These are phyloP conservation scores for Ceratobasidium sp. DNA, from an alignment of 1,284 basidiomycete species.

Conservation along the genomic window DNA sequence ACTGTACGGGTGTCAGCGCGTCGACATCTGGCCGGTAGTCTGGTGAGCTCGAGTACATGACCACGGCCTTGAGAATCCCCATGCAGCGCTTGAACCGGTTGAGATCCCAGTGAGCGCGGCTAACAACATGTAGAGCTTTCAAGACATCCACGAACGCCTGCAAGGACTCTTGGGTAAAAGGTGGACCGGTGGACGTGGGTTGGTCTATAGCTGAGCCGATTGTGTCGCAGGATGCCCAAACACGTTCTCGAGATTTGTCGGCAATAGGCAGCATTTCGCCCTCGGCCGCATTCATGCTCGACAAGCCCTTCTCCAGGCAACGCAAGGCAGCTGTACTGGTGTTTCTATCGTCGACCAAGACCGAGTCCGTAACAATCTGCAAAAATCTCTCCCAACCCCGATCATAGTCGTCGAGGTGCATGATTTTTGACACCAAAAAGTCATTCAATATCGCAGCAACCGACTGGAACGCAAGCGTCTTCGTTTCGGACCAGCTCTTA, in stretches of 20 bases:
- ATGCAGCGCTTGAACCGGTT: conserved; percentile 74
- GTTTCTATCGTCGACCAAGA: conserved; percentile 71
- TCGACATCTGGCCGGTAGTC: conserved; percentile 92
- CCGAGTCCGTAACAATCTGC: conserved; percentile 71
- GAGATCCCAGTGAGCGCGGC: conserved; percentile 71
- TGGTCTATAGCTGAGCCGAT: conserved; percentile 69
- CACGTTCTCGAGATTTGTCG: conserved; percentile 65
- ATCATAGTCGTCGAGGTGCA: conserved; percentile 73
- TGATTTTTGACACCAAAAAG: conserved; percentile 79
- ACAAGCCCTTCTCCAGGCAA: conserved; percentile 81
- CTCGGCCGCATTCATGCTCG: conserved; percentile 61
- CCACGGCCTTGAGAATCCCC: conserved; percentile 79
- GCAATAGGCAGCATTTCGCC: conserved; percentile 60
- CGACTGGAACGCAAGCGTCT: conserved; percentile 85
- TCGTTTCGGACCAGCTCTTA: conserved; percentile 84
- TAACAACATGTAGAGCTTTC: conserved; percentile 63
- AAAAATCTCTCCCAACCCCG: conserved; percentile 80
- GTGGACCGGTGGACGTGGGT: conserved; percentile 51
- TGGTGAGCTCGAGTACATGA: conserved; percentile 83
- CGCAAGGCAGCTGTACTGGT: conserved; percentile 84
- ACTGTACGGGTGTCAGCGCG: conserved; percentile 82
- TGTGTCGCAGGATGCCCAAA: conserved; percentile 76
- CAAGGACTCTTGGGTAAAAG: conserved; percentile 89
- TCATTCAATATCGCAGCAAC: conserved; percentile 85
- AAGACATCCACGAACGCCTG: conserved; percentile 82